phyloP scores from a whole-genome alignment of 208 protist genomes.

The Wallacemonas collosoma region DNA sequence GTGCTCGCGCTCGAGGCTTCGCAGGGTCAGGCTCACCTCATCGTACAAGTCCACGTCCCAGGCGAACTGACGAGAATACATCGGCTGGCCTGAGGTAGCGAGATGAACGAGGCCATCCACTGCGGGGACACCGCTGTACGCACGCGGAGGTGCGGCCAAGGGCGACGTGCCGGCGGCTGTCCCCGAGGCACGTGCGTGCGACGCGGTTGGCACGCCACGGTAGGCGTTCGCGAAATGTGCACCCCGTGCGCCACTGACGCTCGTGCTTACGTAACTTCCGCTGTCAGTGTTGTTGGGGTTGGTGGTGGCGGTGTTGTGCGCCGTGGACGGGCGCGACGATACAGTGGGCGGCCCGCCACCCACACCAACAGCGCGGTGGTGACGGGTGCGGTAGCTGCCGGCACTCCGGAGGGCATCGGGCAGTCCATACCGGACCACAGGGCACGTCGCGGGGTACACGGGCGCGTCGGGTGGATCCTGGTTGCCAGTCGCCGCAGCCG shows the following conservation, averaged over 20 bases:
- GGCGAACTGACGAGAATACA: slow-evolving; percentile 7
- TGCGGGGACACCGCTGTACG: neutral
- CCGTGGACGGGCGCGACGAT: too few relatives aligned
- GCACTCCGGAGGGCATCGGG: neutral
- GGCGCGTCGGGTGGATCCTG: neutral
- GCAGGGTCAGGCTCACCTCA: slow-evolving; percentile 30
- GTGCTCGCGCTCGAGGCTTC: slow-evolving; percentile 17
- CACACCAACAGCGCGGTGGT: too few relatives aligned
- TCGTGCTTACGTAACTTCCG: too few relatives aligned
- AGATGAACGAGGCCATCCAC: slow-evolving; percentile 10
- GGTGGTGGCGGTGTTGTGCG: too few relatives aligned
- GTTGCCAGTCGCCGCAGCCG: neutral
- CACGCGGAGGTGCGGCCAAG: neutral
- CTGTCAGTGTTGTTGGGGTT: too few relatives aligned
- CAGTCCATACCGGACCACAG: neutral
- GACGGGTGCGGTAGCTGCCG: slow-evolving; percentile 2
- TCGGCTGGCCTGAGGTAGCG: neutral
- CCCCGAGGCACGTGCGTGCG: neutral
- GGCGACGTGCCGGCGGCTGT: neutral
- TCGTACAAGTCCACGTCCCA: slow-evolving; percentile 60
- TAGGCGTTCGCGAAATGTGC: too few relatives aligned
- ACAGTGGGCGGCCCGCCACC: too few relatives aligned
- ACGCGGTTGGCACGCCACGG: neutral
- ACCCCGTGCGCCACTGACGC: too few relatives aligned
- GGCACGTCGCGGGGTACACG: slow-evolving; percentile 7